Percentiles rank a stretch among this genome's conserved stretches.
phyloP scores from a whole-genome alignment of 257 asterid species.

The Buddleja alternifolia region DNA sequence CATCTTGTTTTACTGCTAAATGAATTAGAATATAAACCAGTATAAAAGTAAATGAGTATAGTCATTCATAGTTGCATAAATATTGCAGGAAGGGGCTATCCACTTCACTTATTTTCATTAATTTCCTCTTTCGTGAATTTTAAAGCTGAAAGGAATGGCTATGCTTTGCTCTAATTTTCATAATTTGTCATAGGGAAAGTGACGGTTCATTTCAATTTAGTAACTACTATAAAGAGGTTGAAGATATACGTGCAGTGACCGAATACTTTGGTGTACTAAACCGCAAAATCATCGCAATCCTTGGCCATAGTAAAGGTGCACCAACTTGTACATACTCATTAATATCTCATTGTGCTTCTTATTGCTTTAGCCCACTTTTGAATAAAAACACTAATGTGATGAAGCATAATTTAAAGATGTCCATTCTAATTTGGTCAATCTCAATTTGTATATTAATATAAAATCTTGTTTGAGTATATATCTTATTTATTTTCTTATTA shows the following conservation, averaged over 20 bases:
- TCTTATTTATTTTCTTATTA: too few relatives aligned
- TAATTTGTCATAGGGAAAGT: slow-evolving; percentile 45
- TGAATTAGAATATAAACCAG: not conserved
- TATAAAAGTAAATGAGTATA: not conserved
- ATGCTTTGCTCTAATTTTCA: not conserved
- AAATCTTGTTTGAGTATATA: too few relatives aligned
- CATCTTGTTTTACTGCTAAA: not conserved
- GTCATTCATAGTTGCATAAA: not conserved
- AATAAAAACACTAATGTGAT: too few relatives aligned
- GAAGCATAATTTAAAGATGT: too few relatives aligned
- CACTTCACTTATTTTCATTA: not conserved
- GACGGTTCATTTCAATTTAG: slow-evolving; percentile 57
- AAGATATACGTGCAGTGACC: slow-evolving; percentile 49
- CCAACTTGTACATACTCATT: not conserved
- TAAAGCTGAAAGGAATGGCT: too few relatives aligned
- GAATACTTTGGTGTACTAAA: slow-evolving; percentile 38
- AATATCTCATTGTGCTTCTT: not conserved
- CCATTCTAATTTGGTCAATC: too few relatives aligned
- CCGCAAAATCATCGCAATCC: slow-evolving; percentile 40
- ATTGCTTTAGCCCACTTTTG: too few relatives aligned
- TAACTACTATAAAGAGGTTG: slow-evolving; percentile 48
- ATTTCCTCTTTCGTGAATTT: not conserved
- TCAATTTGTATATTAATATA: too few relatives aligned
- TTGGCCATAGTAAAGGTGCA: slow-evolving; percentile 64
- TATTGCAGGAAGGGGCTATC: not conserved